These are phyloP conservation scores for Jacaranda copaia DNA, from an alignment of 257 asterid genomes.

Conservation along the genomic window DNA sequence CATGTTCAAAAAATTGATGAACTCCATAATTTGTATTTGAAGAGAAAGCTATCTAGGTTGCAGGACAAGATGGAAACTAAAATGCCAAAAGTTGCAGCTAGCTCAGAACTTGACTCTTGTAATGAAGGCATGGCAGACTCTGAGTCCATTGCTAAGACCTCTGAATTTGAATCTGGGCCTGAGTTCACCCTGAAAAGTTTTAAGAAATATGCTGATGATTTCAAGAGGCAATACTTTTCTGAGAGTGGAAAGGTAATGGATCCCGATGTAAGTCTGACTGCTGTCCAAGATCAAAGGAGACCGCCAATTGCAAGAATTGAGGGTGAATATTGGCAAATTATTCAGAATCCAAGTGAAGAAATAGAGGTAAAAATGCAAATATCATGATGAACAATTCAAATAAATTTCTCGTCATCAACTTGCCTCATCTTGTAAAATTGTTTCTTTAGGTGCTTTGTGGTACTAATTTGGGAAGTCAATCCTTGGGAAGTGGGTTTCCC, in stretches of 20 bases:
- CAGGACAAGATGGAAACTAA: constrained; percentile 42
- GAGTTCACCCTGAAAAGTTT: constrained; percentile 63
- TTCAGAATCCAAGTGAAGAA: constrained; percentile 76
- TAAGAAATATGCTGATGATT: constrained; percentile 73
- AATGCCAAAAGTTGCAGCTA: constrained; percentile 41
- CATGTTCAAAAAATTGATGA: constrained; percentile 56
- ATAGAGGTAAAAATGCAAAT: constrained; percentile 66
- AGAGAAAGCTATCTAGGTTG: constrained; percentile 46
- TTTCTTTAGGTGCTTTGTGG: constrained; percentile 72
- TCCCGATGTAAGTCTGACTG: constrained; percentile 23
- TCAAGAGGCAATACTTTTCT: constrained; percentile 71
- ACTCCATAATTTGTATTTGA: constrained; percentile 44
- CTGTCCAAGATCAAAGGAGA: constrained; percentile 33
- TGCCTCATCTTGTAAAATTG: constrained; percentile 41
- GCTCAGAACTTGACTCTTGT: constrained; percentile 33
- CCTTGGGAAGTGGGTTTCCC: constrained; percentile 64
- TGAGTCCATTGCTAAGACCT: constrained; percentile 31
- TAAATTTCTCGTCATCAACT: constrained; percentile 22
- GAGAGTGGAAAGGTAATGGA: constrained; percentile 38
- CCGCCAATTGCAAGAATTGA: constrained; percentile 65
- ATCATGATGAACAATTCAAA: constrained; percentile 23
- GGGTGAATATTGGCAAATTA: constrained; percentile 89
- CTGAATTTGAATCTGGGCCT: constrained; percentile 61
- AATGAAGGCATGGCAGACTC: constrained; percentile 37
- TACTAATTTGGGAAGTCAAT: constrained; percentile 44